Evolutionary conservation across 2,329 filamentous ascomycete species (phyloP).

Genomic region (Fusarium oxysporum): DNA sequence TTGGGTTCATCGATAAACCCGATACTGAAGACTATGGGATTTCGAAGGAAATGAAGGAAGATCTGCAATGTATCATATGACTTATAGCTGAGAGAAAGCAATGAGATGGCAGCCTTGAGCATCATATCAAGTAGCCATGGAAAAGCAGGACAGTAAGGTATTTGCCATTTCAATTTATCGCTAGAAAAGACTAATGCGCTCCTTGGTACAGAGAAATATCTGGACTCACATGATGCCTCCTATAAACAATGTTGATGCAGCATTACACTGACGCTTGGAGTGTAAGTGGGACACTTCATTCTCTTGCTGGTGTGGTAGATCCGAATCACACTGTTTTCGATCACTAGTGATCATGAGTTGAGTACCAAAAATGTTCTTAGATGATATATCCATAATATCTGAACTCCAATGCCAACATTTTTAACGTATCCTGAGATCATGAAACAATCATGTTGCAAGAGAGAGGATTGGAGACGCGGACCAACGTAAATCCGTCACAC

Average conservation of each 20-base stretch:
- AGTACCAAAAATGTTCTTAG: too few species aligned
- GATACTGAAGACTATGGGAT: background rate
- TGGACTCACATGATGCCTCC: background rate
- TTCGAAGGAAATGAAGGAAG: background rate
- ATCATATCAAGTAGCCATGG: background rate
- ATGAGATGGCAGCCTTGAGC: background rate
- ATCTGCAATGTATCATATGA: background rate
- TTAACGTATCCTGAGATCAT: background rate
- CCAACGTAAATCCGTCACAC: constrained; percentile 19
- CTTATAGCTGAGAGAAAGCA: background rate
- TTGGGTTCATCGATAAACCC: background rate
- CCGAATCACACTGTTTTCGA: background rate
- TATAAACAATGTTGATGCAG: background rate
- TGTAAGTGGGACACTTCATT: background rate
- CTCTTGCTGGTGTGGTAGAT: background rate
- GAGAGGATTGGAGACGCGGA: background rate
- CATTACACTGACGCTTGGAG: background rate
- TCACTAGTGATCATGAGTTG: too few species aligned
- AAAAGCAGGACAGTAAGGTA: background rate
- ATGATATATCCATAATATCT: background rate
- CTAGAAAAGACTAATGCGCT: background rate
- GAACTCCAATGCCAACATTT: background rate
- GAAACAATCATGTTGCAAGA: background rate
- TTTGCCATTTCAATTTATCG: background rate
- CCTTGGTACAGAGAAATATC: background rate